Conservation (phyloP, 2,329 filamentous ascomycete genomes). For the Pyricularia sp. region DNA sequence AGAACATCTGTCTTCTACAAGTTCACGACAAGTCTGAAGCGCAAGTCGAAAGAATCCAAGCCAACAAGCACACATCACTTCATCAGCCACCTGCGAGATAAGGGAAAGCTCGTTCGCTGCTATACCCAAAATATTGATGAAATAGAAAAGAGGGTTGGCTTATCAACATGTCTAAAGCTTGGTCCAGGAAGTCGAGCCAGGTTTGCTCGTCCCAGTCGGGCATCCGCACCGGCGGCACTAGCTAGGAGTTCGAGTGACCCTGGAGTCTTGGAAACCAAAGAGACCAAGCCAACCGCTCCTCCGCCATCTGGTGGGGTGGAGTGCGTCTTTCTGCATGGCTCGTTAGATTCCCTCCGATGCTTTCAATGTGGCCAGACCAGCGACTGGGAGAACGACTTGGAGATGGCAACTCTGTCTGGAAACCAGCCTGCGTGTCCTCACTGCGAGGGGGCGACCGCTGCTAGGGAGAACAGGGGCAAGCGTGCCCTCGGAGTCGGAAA, state of each 20-base stretch:
- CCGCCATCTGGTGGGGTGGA: constrained; percentile 38
- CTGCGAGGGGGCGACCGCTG: constrained; percentile 53
- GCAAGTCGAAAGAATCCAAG: constrained; percentile 52
- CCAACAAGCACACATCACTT: constrained; percentile 61
- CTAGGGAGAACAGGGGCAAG: constrained; percentile 55
- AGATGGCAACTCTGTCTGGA: constrained; percentile 49
- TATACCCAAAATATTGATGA: constrained; percentile 72
- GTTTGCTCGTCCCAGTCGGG: constrained; percentile 32
- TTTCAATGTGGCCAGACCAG: constrained; percentile 49
- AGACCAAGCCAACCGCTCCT: not conserved
- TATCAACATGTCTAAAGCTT: constrained; percentile 51
- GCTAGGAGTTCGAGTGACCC: constrained; percentile 9
- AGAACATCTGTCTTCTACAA: constrained; percentile 64
- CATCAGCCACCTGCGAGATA: constrained; percentile 56
- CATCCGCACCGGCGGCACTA: constrained; percentile 3
- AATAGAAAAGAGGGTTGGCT: constrained; percentile 60
- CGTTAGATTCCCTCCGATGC: constrained; percentile 55
- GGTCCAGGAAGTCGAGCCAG: constrained; percentile 53
- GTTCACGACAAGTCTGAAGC: constrained; percentile 58
- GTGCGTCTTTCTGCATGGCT: constrained; percentile 64
- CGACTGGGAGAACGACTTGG: constrained; percentile 50
- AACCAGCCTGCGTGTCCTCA: constrained; percentile 59
- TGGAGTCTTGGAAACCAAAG: constrained; percentile 7
- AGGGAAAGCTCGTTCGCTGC: constrained; percentile 58
- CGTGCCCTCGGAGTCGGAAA: constrained; percentile 58